Evolutionary conservation across 2,329 filamentous ascomycete species (phyloP).

Genomic region (Monosporascus sp.): DNA sequence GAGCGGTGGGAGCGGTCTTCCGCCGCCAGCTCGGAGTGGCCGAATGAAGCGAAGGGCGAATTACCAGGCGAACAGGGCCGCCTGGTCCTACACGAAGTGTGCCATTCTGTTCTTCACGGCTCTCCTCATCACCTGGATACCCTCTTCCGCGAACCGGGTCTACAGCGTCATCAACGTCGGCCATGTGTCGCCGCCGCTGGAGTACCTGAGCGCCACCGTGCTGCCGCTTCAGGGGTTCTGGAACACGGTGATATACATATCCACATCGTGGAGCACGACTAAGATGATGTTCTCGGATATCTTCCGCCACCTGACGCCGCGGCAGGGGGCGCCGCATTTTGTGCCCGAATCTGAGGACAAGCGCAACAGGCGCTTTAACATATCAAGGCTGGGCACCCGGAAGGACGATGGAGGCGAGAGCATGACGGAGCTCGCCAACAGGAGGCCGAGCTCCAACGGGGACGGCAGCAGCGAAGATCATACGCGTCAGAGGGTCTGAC

Average conservation of each 20-base stretch:
- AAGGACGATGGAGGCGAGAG: slow-evolving; percentile 45
- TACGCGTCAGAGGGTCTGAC: neutral
- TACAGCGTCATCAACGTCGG: slow-evolving; percentile 59
- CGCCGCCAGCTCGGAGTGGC: slow-evolving; percentile 7
- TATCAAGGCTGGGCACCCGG: slow-evolving; percentile 22
- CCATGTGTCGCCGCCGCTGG: slow-evolving; percentile 51
- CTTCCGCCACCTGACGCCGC: neutral
- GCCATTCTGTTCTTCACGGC: slow-evolving; percentile 67
- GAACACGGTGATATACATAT: slow-evolving; percentile 74
- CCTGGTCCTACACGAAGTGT: slow-evolving; percentile 66
- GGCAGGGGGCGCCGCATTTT: slow-evolving; percentile 14
- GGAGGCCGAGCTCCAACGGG: slow-evolving; percentile 32
- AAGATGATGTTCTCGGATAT: slow-evolving; percentile 41
- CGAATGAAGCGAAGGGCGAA: slow-evolving; percentile 18
- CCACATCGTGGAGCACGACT: slow-evolving; percentile 63
- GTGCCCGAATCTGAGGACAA: slow-evolving; percentile 14
- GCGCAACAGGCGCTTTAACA: slow-evolving; percentile 28
- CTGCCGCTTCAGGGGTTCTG: slow-evolving; percentile 79
- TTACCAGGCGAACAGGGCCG: slow-evolving; percentile 43
- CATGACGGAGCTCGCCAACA: slow-evolving; percentile 42
- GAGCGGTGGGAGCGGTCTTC: slow-evolving; percentile 3
- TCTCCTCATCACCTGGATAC: slow-evolving; percentile 70
- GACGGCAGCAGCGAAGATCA: slow-evolving; percentile 2
- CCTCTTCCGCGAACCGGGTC: slow-evolving; percentile 70
- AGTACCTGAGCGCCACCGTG: slow-evolving; percentile 67